A percentile compares a stretch with the other conserved stretches of the same genome.
Conservation (phyloP, 2,329 filamentous ascomycete genomes). For the Arthrobotrys sphaeroides region DNA sequence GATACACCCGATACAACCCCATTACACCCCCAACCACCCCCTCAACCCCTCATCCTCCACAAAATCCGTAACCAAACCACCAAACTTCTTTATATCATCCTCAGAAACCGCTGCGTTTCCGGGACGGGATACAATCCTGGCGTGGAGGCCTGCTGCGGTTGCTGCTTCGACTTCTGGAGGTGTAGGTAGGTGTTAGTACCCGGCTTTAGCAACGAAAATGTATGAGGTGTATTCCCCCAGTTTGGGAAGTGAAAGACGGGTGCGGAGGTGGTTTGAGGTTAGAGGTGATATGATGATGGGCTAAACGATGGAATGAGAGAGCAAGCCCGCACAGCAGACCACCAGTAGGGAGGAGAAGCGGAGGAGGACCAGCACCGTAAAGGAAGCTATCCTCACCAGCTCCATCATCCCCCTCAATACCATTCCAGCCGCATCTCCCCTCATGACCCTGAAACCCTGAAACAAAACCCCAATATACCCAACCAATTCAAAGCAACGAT, state of each 20-base stretch:
- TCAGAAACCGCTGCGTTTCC: conserved; percentile 73
- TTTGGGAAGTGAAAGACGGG: no score
- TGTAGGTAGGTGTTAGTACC: conserved; percentile 24
- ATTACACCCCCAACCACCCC: not conserved
- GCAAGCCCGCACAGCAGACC: no score
- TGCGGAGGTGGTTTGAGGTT: no score
- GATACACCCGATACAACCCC: not conserved
- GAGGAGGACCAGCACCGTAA: no score
- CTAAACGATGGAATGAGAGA: no score
- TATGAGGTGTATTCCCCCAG: no score
- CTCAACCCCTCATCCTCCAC: conserved; percentile 53
- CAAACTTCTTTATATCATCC: conserved; percentile 61
- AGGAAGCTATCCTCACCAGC: not conserved
- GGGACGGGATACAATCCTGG: conserved; percentile 71
- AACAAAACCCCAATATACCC: not conserved
- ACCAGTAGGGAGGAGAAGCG: not conserved
- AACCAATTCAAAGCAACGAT: conserved; percentile 18
- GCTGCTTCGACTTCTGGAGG: conserved; percentile 70
- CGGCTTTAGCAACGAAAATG: no score
- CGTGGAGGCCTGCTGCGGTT: conserved; percentile 70
- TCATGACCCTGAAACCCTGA: not conserved
- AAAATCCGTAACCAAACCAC: conserved; percentile 58
- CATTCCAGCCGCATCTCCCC: not conserved
- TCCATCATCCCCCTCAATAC: not conserved
- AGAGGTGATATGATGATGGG: no score